Evolutionary conservation across 495 filamentous ascomycete species (phyloP).

Genomic region (Trichocladium antarcticum): DNA sequence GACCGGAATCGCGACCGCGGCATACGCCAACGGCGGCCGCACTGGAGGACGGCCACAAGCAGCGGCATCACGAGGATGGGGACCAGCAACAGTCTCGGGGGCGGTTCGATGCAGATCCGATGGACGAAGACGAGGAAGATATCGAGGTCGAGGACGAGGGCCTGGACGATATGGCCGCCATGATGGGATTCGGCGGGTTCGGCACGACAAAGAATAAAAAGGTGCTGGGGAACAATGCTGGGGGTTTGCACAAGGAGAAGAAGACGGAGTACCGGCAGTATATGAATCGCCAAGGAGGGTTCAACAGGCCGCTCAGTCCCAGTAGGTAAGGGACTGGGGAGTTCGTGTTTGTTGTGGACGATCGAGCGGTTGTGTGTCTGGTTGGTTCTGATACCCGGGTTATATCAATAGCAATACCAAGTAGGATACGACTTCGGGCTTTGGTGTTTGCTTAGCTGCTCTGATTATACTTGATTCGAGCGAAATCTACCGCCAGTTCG

Average conservation of each 20-base stretch:
- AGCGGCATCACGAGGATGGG: constrained; percentile 11
- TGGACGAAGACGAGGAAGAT: constrained; percentile 40
- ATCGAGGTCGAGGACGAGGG: constrained; percentile 51
- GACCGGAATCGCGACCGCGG: constrained; percentile 2
- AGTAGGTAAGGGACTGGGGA: constrained; percentile 22
- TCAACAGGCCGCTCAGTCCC: constrained; percentile 76
- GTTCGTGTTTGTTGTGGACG: neutral
- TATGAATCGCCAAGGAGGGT: constrained; percentile 95
- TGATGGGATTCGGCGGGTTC: constrained; percentile 84
- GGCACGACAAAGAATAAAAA: constrained; percentile 84
- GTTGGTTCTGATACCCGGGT: constrained; percentile 14
- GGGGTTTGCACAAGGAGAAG: constrained; percentile 83
- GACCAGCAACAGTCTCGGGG: constrained; percentile 7
- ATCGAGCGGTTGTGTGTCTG: neutral
- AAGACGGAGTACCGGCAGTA: constrained; percentile 94
- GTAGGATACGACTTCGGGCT: too few species aligned
- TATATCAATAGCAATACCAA: neutral
- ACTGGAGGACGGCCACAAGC: neutral
- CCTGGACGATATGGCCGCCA: constrained; percentile 61
- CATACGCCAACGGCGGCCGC: too few species aligned
- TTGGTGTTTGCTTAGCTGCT: too few species aligned
- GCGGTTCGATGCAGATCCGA: constrained; percentile 27
- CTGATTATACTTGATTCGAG: too few species aligned
- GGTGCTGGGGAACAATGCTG: constrained; percentile 78
- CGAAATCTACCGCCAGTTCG: too few species aligned